Evolutionary conservation across 2,329 filamentous ascomycete species (phyloP), one percentile per base, ranked within the genome.

Genomic region (Acephala macrosclerotiorum): DNA sequence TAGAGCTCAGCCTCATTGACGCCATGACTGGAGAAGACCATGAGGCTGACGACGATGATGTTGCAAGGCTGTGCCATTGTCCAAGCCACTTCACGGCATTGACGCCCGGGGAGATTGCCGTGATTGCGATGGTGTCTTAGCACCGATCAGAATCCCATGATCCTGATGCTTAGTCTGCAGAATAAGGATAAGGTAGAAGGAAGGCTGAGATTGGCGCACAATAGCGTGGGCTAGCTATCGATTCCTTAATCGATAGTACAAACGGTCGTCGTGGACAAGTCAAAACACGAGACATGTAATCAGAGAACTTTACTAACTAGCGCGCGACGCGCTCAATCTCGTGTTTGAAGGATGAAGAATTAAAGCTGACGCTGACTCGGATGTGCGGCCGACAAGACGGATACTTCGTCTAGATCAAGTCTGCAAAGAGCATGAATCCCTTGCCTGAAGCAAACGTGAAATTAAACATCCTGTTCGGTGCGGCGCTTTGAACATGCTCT

Each of bases 381-480:
- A 53, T 53, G 25, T 29, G 49, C 49, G 16, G 49, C 49, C 49
- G 26, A 53, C n/a, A 49, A 49, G 45, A 22, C 45, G 45, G 40
- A 18, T 16, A 49, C 29, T 33, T 9, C 9, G 29, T 33, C 29
- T 9, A 49, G n/a, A 16, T 49, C 45, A 25, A 12, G 22, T 49
- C 40, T 49, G 45, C 29, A 33, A 33, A 49, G 45, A 49, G 45
- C 45, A 49, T 49, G 45, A 49, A 53, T 33, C 59, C 63, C 47
- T 61, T 58, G 59, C 58, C 63, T 65, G 66, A 68, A 63, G 60
- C 62, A 62, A 63, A 55, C 60, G 35, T 61, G 58, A 66, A 64
- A 66, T 66, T 66, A 66, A 62, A 66, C 35, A 60, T 63, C 29
- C 20, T 66, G 40, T 29, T 14, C 38, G 45, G 20, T 36, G 60